A percentile compares a stretch with the other conserved stretches of the same genome.
Evolutionary conservation across 2,329 filamentous ascomycete genomes (phyloP).

Genomic region (Xylaria sp.): DNA sequence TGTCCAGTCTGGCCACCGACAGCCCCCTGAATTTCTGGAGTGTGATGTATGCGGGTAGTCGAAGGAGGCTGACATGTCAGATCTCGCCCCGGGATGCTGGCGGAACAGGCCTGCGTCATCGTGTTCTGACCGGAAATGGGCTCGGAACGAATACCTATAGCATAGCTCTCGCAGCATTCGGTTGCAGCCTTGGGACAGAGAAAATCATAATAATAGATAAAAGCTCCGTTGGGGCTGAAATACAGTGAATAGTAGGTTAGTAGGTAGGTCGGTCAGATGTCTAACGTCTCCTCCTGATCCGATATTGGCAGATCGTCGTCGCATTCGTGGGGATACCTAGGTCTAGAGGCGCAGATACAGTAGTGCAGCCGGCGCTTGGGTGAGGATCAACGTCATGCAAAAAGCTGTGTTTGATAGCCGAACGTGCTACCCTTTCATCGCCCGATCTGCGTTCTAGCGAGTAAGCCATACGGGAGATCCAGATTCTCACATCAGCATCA

Average conservation of each 20-base stretch:
- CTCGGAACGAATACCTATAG: not conserved
- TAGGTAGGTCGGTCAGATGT: slow-evolving; percentile 4
- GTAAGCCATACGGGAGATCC: slow-evolving; percentile 30
- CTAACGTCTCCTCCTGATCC: slow-evolving; percentile 17
- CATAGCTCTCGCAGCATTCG: not conserved
- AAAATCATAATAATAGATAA: slow-evolving; percentile 1
- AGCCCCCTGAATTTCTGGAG: slow-evolving; percentile 27
- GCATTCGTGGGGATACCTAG: slow-evolving; percentile 1
- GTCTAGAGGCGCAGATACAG: not conserved
- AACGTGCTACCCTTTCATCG: slow-evolving; percentile 33
- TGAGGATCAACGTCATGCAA: slow-evolving; percentile 33
- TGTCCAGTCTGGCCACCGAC: slow-evolving; percentile 13
- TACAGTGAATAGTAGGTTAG: not conserved
- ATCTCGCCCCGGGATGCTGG: slow-evolving; percentile 39
- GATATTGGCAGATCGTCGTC: slow-evolving; percentile 23
- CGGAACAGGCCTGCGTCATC: slow-evolving; percentile 32
- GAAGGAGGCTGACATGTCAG: slow-evolving; percentile 45
- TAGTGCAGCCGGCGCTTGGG: slow-evolving; percentile 17
- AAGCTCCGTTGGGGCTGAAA: slow-evolving; percentile 10
- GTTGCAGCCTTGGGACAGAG: not conserved
- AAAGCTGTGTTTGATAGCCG: slow-evolving; percentile 34
- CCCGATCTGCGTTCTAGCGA: slow-evolving; percentile 32
- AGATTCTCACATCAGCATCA: slow-evolving; percentile 37
- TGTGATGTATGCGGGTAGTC: slow-evolving; percentile 38
- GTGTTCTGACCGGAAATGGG: not conserved